These are phyloP conservation scores for Lantana camara DNA, from an alignment of 257 asterid species.

Conservation along the genomic window DNA sequence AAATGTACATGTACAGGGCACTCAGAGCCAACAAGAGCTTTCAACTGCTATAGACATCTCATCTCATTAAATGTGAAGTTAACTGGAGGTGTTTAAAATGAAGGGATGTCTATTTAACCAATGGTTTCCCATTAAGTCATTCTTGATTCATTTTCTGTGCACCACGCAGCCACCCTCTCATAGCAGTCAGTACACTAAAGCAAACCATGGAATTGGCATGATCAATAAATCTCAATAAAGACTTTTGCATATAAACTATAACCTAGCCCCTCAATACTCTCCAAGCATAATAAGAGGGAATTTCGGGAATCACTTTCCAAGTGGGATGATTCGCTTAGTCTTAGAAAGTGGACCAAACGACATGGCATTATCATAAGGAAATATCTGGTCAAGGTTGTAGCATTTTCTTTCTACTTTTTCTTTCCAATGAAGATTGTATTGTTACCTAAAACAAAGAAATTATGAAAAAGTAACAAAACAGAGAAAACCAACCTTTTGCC, in stretches of 20 bases:
- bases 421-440: neutral
- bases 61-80: neutral
- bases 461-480: neutral
- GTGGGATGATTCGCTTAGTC: constrained; percentile 4
- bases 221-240: neutral
- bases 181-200: neutral
- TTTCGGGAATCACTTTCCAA: neutral
- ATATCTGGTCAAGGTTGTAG: neutral
- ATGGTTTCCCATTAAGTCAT: neutral
- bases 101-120: neutral
- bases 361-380: neutral
- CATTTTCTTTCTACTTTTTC: neutral
- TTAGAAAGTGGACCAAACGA: neutral
- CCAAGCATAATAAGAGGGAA: neutral
- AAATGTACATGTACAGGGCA: neutral
- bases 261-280: neutral
- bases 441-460: neutral
- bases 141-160: neutral
- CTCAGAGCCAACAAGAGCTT: neutral
- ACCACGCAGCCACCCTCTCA: constrained; percentile 8
- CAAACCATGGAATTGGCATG: neutral
- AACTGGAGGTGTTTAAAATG: neutral
- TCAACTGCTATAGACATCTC: neutral
- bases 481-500: neutral
- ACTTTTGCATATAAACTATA: neutral